Evolutionary conservation across 306 rosid genomes (phyloP), one percentile per base, ranked within the genome.

Genomic region (Quercus variabilis): DNA sequence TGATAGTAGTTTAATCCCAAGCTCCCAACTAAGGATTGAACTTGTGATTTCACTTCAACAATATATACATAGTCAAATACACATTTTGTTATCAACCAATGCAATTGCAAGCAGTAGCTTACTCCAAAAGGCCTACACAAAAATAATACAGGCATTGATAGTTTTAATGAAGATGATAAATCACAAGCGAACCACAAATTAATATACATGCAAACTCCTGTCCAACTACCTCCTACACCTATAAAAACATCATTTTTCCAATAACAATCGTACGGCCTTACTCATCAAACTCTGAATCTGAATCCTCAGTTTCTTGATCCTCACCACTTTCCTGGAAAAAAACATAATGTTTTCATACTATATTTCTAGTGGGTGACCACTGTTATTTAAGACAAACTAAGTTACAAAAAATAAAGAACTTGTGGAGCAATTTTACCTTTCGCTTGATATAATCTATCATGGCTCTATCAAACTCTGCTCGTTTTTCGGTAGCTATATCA

Each of bases 391-490:
- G 19, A 28, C 41, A 63, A 63, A 25, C 17, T n/a, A 14, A 5
- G 69, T 18, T 62, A 14, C 18, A 59, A 25, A 23, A 5, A 23
- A 25, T 14, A 23, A 35, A 35, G 72, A 68, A 68, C 17, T 33
- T 30, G 72, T 4, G 76, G 33, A 12, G 79, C 74, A 57, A 74
- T 38, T 70, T 74, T 84, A 95, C 99, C 91, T 83, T 92, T 86
- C 80, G 91, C 85, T 82, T 88, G 76, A 79, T 86, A 81, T 85
- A 92, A 73, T 92, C 98, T 63, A 89, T 75, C 86, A 76, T 87
- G 79, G 97, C 96, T 17, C 73, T 86, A 20, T 91, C 99, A 83
- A 92, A 95, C 82, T 89, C 98, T 13, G 97, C 98, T 52, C 99
- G 92, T 78, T 95, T 95, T 71, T 84, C 91, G 0, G 92, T 95